Percentiles rank a stretch among this genome's conserved stretches.
phyloP scores from a whole-genome alignment of 345 rosid genomes.

The Aquilaria yunnanensis region DNA sequence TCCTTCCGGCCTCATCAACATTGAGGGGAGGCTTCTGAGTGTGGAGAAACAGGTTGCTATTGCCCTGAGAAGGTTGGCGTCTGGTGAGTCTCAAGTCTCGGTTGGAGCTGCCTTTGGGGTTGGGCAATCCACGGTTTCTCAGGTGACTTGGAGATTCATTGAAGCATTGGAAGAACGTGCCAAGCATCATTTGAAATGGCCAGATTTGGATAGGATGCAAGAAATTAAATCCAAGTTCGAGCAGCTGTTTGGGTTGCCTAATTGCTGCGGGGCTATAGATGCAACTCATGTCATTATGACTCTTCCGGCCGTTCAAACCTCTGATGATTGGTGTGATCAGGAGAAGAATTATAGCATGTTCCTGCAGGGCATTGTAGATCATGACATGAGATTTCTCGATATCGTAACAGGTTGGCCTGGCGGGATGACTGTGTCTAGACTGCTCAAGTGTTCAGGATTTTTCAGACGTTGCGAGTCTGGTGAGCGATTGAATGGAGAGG shows the following conservation, averaged over 20 bases:
- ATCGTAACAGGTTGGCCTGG: conserved; percentile 98
- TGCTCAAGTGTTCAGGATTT: conserved; percentile 74
- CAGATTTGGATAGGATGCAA: conserved; percentile 49
- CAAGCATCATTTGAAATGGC: conserved; percentile 89
- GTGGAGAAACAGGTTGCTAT: conserved; percentile 98
- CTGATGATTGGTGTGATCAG: conserved; percentile 92
- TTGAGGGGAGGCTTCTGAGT: conserved; percentile 93
- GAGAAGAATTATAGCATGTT: conserved; percentile 89
- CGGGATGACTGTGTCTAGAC: conserved; percentile 62
- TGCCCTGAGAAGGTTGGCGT: conserved; percentile 79
- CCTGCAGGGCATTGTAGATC: conserved; percentile 82
- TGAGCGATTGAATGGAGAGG: conserved; percentile 53
- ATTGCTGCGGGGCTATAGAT: conserved; percentile 90
- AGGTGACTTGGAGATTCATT: conserved; percentile 95
- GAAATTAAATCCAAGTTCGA: conserved; percentile 69
- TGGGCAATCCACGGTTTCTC: conserved; percentile 97
- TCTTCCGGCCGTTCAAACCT: conserved; percentile 88
- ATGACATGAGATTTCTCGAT: conserved; percentile 87
- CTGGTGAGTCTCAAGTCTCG: conserved; percentile 95
- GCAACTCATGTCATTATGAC: conserved; percentile 88
- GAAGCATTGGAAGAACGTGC: conserved; percentile 93
- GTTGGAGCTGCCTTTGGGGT: conserved; percentile 90
- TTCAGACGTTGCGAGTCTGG: conserved; percentile 60
- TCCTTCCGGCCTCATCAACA: conserved; percentile 91
- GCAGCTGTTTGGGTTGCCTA: conserved; percentile 59